These are phyloP conservation scores for Beauveria varroae DNA, from an alignment of 2,329 filamentous ascomycete genomes.

Conservation along the genomic window DNA sequence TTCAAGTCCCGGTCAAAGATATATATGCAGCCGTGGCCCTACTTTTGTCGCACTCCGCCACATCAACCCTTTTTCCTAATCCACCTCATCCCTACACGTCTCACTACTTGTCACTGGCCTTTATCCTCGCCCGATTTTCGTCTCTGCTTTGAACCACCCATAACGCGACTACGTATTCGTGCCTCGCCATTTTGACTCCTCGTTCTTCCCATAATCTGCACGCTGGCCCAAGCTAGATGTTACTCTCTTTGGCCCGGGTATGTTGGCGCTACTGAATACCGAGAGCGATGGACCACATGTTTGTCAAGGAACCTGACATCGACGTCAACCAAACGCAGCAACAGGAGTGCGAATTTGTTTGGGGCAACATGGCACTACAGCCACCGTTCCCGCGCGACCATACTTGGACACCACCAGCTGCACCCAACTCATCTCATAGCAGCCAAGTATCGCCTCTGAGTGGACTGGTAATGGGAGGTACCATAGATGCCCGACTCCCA, in stretches of 20 bases:
- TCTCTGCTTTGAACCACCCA: not conserved
- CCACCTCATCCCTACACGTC: not conserved
- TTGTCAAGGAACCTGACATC: not conserved
- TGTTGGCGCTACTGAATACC: not conserved
- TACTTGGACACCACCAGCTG: conserved; percentile 15
- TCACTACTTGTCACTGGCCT: not conserved
- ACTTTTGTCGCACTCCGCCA: not conserved
- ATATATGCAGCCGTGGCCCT: conserved; percentile 3
- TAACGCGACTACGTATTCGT: not conserved
- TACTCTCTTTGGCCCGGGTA: not conserved
- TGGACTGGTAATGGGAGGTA: conserved; percentile 29
- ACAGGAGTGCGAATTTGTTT: not conserved
- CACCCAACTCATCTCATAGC: conserved; percentile 24
- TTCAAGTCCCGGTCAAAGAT: not conserved
- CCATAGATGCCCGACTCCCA: not conserved
- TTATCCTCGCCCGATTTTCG: not conserved
- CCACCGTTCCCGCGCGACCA: not conserved
- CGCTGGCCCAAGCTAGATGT: not conserved
- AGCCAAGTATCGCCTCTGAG: conserved; percentile 48
- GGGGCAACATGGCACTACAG: not conserved
- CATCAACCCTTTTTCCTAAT: not conserved
- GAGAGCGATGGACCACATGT: not conserved
- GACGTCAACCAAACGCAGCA: not conserved
- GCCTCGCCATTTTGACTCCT: not conserved
- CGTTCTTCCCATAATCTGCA: not conserved